Conservation (phyloP, 305 asterid genomes). For the Solanum hybrid region DNA sequence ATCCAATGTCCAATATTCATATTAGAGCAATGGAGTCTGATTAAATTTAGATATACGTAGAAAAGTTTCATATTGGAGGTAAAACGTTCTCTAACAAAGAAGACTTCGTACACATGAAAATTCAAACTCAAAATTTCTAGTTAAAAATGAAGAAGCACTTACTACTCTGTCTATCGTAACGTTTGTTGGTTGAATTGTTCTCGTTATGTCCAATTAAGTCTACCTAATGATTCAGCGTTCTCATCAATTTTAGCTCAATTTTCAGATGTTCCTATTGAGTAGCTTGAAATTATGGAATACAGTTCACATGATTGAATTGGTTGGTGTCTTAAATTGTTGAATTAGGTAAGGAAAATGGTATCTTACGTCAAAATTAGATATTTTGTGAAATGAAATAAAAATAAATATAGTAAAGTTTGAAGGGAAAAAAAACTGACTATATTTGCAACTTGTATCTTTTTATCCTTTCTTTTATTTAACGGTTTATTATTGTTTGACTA, state of each 20-base stretch:
- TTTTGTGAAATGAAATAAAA: not conserved
- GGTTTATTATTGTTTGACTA: not conserved
- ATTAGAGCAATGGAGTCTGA: not conserved
- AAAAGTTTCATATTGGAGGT: not conserved
- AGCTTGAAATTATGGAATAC: not conserved
- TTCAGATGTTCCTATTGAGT: not conserved
- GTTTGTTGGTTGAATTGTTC: not conserved
- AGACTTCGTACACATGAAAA: too few relatives aligned
- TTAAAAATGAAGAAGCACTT: too few relatives aligned
- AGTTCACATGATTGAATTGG: not conserved
- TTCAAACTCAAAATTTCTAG: not conserved
- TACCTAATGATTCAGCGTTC: not conserved
- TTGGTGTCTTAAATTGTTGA: not conserved
- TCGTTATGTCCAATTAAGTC: not conserved
- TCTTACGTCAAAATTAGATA: too few relatives aligned
- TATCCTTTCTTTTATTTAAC: not conserved
- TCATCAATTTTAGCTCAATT: not conserved
- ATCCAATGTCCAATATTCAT: too few relatives aligned
- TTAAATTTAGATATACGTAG: too few relatives aligned
- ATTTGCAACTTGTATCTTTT: not conserved
- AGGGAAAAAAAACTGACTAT: too few relatives aligned
- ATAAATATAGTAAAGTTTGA: not conserved
- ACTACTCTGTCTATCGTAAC: fast-evolving
- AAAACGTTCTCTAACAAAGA: too few relatives aligned
- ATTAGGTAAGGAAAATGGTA: not conserved